Evolutionary conservation across 352 stramenopile species (phyloP).

Genomic region (Plasmopara halstedii): DNA sequence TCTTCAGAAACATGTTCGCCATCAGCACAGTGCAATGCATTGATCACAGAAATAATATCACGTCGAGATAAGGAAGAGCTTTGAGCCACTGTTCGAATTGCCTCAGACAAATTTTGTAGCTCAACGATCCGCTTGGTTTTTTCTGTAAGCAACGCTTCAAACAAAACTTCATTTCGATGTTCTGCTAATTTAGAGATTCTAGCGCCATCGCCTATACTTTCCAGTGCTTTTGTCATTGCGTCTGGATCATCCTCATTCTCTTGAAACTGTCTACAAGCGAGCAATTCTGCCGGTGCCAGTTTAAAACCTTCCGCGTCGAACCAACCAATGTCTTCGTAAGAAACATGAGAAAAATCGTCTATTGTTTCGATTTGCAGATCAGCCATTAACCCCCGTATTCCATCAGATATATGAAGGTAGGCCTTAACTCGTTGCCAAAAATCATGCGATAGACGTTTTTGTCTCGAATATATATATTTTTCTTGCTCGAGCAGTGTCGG

Average conservation of each 20-base stretch:
- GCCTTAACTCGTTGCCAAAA: slow-evolving; percentile 33
- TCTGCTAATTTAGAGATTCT: slow-evolving; percentile 19
- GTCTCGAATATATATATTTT: slow-evolving; percentile 25
- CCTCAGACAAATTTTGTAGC: slow-evolving; percentile 33
- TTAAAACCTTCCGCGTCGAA: slow-evolving; percentile 11
- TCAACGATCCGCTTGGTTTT: slow-evolving; percentile 52
- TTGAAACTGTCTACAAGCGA: slow-evolving; percentile 20
- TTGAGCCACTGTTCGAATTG: slow-evolving; percentile 34
- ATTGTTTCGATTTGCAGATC: slow-evolving; percentile 29
- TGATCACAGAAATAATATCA: slow-evolving; percentile 35
- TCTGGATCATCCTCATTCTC: slow-evolving; percentile 15
- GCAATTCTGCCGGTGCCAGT: slow-evolving; percentile 7
- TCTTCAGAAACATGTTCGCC: background rate
- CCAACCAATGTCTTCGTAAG: slow-evolving; percentile 17
- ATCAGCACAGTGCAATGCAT: slow-evolving; percentile 1
- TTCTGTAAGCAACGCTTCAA: slow-evolving; percentile 47
- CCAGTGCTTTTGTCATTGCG: slow-evolving; percentile 11
- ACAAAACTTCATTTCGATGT: slow-evolving; percentile 31
- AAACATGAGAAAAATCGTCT: slow-evolving; percentile 39
- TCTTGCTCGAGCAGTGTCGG: slow-evolving; percentile 50
- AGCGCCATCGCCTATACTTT: slow-evolving; percentile 8
- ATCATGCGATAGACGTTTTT: slow-evolving; percentile 31
- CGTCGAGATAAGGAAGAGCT: slow-evolving; percentile 38
- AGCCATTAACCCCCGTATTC: slow-evolving; percentile 28
- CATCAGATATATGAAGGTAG: slow-evolving; percentile 25